phyloP scores from a whole-genome alignment of 2,329 filamentous ascomycete species.

The Acrocalymma vagum region DNA sequence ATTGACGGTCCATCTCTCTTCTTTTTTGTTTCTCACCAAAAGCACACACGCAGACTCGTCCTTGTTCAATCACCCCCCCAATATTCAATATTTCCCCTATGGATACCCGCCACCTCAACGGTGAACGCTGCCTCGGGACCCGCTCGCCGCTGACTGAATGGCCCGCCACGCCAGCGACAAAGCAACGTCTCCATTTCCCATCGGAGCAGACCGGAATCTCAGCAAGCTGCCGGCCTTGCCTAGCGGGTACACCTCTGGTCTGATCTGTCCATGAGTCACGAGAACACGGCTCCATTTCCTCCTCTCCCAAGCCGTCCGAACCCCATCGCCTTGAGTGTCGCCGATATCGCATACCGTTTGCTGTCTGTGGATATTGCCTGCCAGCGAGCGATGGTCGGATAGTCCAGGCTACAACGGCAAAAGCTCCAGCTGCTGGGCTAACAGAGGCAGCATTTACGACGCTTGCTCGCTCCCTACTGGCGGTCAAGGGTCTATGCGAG shows the following conservation, averaged over 20 bases:
- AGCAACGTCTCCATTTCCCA: conserved; percentile 13
- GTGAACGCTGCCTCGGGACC: too few relatives aligned
- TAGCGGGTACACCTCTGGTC: conserved; percentile 23
- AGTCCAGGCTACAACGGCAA: conserved; percentile 29
- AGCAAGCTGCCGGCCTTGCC: conserved; percentile 21
- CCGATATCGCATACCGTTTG: conserved; percentile 46
- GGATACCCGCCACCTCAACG: too few relatives aligned
- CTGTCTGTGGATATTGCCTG: conserved; percentile 15
- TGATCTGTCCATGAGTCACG: conserved; percentile 46
- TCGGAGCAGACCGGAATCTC: conserved; percentile 40
- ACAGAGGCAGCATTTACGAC: conserved; percentile 18
- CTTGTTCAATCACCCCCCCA: too few relatives aligned
- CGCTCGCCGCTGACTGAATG: conserved; percentile 6
- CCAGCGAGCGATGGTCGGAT: too few relatives aligned
- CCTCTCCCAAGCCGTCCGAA: conserved; percentile 22
- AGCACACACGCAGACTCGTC: not conserved
- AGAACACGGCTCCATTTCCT: conserved; percentile 35
- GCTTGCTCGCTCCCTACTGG: conserved; percentile 12
- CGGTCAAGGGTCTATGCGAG: conserved; percentile 12
- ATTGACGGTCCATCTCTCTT: too few relatives aligned
- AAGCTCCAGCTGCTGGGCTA: conserved; percentile 13
- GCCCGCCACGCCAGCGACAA: conserved; percentile 22
- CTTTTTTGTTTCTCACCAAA: too few relatives aligned
- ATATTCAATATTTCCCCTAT: too few relatives aligned
- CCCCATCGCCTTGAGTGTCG: conserved; percentile 21